These are phyloP conservation scores for Sporothrix pallida DNA, from an alignment of 2,329 filamentous ascomycete genomes.

Conservation along the genomic window DNA sequence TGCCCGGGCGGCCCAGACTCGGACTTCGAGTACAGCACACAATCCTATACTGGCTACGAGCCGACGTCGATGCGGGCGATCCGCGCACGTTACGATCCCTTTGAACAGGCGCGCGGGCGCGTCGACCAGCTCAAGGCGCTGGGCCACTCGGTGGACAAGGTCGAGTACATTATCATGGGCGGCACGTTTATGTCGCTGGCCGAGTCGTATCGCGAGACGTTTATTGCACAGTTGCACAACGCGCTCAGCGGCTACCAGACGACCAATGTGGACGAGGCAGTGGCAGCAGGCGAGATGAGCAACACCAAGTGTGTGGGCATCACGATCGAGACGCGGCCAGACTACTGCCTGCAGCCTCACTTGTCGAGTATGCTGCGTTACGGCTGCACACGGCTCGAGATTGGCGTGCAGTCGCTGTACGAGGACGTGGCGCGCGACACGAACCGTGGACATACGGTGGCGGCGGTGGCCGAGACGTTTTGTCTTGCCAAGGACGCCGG, in stretches of 20 bases:
- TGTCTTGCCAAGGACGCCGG: constrained; percentile 96
- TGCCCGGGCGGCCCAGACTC: constrained; percentile 97
- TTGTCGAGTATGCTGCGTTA: constrained; percentile 96
- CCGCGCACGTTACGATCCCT: constrained; percentile 93
- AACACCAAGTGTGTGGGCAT: constrained; percentile 97
- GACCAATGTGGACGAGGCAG: constrained; percentile 91
- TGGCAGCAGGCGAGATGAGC: constrained; percentile 92
- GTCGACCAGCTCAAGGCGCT: constrained; percentile 96
- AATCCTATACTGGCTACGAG: constrained; percentile 98
- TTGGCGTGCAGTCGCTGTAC: constrained; percentile 95
- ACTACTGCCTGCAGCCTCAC: constrained; percentile 97
- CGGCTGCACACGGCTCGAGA: constrained; percentile 90
- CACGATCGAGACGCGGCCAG: constrained; percentile 95
- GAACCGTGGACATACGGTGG: constrained; percentile 94
- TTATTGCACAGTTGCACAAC: constrained; percentile 95
- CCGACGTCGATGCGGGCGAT: constrained; percentile 99
- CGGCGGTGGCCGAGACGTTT: constrained; percentile 94
- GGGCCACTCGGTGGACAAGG: constrained; percentile 97
- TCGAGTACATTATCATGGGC: constrained; percentile 99
- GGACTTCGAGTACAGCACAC: constrained; percentile 98
- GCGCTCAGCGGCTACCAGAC: constrained; percentile 96
- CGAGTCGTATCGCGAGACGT: constrained; percentile 86
- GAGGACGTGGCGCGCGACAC: constrained; percentile 98
- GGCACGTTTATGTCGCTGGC: constrained; percentile 98
- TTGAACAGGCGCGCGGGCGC: constrained; percentile 92